Base-by-base conservation (phyloP, 2,329 filamentous ascomycete genomes). In the Cytospora leucostoma region DNA sequence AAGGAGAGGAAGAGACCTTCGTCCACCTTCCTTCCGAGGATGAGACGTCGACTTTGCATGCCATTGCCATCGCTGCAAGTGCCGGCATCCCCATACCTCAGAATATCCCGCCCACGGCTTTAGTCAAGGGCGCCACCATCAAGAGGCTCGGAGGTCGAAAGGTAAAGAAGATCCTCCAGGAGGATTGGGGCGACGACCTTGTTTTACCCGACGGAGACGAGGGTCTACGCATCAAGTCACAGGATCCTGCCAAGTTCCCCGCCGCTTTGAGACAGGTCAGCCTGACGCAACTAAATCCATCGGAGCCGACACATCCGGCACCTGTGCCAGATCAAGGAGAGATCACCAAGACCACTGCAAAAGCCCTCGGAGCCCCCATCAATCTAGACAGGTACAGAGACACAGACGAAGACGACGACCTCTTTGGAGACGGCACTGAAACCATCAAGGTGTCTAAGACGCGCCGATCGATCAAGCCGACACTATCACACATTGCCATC, bases 51-150 rank as follows among this genome's bases (percentile, higher is more conserved):
- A 96, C 90, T 11, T 79, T 88, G 69, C 90, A 96, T 73, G 93
- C 95, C 65, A 94, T 99, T 70, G 86, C 91, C 32, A 91, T 92
- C 7, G 94, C 93, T 38, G 90, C 92, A 71, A 88, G 88, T 73
- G 93, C 93, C 33, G 95, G 95, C 69, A 97, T 99, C 67, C 94
- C 95, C 7, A 86, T 98, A 62, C 95, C 95, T 34, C 81, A 86
- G 58, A 93, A 93, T 73, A 87, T 98, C 37, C 93, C 94, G 1
- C 87, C 91, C 35, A 97, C 94, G 21, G 95, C 95, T 35, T 80
- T 99, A 50, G 54, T 85, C 95, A 47, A 47, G 74, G 94, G 94
- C 59, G 95, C 95, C 59, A 94, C 93, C 11, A 98, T 98, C 73
- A 96, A 96, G 78, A 84, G 93, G 69, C 82, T 98, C 38, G 93